Conservation (phyloP, 2,329 filamentous ascomycete genomes). For the Stemphylium lycopersici region DNA sequence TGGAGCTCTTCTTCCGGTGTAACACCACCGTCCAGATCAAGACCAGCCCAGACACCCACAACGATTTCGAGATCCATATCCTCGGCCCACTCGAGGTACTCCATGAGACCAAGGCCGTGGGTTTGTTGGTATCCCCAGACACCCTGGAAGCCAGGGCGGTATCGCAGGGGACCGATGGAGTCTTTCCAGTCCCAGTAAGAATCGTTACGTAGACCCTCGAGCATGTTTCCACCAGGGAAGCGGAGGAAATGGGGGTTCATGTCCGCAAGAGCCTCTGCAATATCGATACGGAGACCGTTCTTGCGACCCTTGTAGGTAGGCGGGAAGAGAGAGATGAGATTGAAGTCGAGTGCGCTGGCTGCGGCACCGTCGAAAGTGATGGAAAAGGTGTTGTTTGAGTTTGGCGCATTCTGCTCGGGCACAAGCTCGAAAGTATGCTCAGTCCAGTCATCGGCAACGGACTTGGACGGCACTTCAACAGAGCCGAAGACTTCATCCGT, state of each 20-base stretch:
- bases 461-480: slow-evolving; percentile 35
- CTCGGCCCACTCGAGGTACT: slow-evolving; percentile 57
- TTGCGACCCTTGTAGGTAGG: slow-evolving; percentile 60
- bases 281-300: slow-evolving; percentile 59
- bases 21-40: slow-evolving; percentile 51
- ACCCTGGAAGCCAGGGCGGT: slow-evolving; percentile 55
- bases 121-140: slow-evolving; percentile 56
- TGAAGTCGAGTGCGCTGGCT: slow-evolving; percentile 50
- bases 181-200: slow-evolving; percentile 55
- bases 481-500: slow-evolving; percentile 52
- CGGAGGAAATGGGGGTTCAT: slow-evolving; percentile 55
- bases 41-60: slow-evolving; percentile 54
- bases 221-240: slow-evolving; percentile 60
- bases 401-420: slow-evolving; percentile 47
- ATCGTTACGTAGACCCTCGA: slow-evolving; percentile 38
- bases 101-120: slow-evolving; percentile 54
- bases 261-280: slow-evolving; percentile 55
- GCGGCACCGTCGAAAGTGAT: slow-evolving; percentile 55
- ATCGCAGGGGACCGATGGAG: slow-evolving; percentile 55
- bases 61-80: slow-evolving; percentile 53
- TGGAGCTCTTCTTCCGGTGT: slow-evolving; percentile 47
- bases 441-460: slow-evolving; percentile 47
- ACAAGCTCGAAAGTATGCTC: slow-evolving; percentile 50
- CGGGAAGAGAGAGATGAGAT: slow-evolving; percentile 60
- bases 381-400: slow-evolving; percentile 59